Evolutionary conservation across 2,329 filamentous ascomycete species (phyloP).

Genomic region (Nemania sp.): DNA sequence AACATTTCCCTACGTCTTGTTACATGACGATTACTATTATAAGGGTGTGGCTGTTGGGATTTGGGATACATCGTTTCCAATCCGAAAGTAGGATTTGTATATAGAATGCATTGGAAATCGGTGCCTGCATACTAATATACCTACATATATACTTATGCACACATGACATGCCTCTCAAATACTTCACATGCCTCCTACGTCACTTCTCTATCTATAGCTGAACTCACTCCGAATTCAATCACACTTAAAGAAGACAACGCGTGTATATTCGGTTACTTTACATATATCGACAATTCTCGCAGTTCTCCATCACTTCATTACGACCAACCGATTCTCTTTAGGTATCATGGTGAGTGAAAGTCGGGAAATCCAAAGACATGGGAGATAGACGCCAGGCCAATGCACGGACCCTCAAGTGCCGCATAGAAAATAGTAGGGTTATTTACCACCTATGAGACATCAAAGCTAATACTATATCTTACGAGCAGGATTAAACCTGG

Average conservation of each 20-base stretch:
- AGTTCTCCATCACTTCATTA: too few relatives aligned
- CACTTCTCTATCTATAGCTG: background rate
- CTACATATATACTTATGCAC: background rate
- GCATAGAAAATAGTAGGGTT: background rate
- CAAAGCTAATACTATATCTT: background rate
- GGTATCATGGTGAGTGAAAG: background rate
- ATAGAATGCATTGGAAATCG: slow-evolving; percentile 4
- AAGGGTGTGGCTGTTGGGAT: background rate
- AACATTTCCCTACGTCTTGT: background rate
- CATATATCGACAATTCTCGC: too few relatives aligned
- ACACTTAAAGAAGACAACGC: too few relatives aligned
- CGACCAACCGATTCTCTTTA: background rate
- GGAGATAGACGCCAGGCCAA: background rate
- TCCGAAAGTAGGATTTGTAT: background rate
- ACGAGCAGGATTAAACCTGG: background rate
- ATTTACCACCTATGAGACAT: background rate
- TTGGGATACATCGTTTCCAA: background rate
- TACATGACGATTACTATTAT: background rate
- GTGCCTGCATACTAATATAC: background rate
- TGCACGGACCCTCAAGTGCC: background rate
- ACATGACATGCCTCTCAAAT: background rate
- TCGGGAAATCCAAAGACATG: background rate
- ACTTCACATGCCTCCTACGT: background rate
- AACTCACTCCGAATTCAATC: background rate
- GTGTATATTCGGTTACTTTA: too few relatives aligned